phyloP scores from a whole-genome alignment of 768 basidiomycete genomes.

The Auricularia sp. region DNA sequence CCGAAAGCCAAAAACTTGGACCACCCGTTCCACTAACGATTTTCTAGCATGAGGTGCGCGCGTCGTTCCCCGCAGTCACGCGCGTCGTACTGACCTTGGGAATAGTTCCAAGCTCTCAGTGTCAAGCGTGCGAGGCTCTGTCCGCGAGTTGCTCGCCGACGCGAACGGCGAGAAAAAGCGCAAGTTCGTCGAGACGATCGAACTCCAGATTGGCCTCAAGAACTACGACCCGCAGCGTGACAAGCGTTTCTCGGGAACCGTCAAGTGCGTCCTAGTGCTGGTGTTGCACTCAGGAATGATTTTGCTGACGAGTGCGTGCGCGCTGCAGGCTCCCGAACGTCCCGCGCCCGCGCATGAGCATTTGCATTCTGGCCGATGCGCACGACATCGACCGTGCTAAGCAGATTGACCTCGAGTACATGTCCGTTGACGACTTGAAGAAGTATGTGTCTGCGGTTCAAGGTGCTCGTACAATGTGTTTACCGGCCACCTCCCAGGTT shows the following conservation, averaged over 20 bases:
- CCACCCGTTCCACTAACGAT: conserved; percentile 29
- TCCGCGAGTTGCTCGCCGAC: conserved; percentile 80
- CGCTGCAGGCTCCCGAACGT: conserved; percentile 77
- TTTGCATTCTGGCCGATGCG: conserved; percentile 99
- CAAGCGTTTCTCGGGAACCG: conserved; percentile 99
- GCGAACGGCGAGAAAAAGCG: conserved; percentile 83
- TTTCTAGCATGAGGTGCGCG: too few relatives aligned
- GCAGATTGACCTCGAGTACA: conserved; percentile 95
- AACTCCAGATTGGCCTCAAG: conserved; percentile 93
- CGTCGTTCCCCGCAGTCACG: too few relatives aligned
- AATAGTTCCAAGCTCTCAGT: conserved; percentile 72
- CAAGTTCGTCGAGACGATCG: conserved; percentile 93
- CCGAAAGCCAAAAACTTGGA: conserved; percentile 94
- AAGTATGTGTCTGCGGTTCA: conserved; percentile 47
- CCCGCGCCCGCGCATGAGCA: conserved; percentile 97
- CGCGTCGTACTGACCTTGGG: background rate
- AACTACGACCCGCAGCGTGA: conserved; percentile 99
- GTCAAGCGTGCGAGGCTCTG: conserved; percentile 98
- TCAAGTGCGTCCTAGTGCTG: conserved; percentile 52
- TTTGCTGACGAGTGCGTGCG: conserved; percentile 9
- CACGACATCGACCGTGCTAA: conserved; percentile 98
- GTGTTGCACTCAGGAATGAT: too few relatives aligned
- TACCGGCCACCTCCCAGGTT: conserved; percentile 38
- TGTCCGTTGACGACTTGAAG: conserved; percentile 99
- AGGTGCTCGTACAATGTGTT: too few relatives aligned